Conservation (phyloP, 2,329 filamentous ascomycete species). For the Trichoderma sp. region DNA sequence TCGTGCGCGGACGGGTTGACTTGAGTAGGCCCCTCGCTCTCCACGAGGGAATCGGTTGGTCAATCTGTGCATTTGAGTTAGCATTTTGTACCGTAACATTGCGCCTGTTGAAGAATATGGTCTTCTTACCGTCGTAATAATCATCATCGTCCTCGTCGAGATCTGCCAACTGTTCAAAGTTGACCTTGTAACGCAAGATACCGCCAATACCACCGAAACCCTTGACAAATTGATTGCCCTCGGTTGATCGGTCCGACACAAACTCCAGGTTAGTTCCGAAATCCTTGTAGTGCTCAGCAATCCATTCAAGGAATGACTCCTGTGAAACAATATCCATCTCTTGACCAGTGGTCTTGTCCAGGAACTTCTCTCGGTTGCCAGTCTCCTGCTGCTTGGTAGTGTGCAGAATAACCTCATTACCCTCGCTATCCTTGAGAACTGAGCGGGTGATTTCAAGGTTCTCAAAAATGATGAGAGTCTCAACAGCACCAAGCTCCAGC, state of each 20-base stretch:
- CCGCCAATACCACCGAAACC: slow-evolving; percentile 98
- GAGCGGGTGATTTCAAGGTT: slow-evolving; percentile 94
- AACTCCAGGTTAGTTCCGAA: slow-evolving; percentile 96
- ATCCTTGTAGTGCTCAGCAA: slow-evolving; percentile 97
- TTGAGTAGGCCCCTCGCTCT: slow-evolving; percentile 81
- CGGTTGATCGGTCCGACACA: slow-evolving; percentile 93
- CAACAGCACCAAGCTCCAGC: slow-evolving; percentile 90
- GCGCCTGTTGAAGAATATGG: background rate
- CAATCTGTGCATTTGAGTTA: slow-evolving; percentile 61
- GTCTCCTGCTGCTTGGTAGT: slow-evolving; percentile 79
- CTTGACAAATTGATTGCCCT: slow-evolving; percentile 99
- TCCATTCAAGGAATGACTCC: slow-evolving; percentile 97
- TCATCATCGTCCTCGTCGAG: slow-evolving; percentile 84
- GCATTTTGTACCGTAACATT: background rate
- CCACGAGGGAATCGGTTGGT: slow-evolving; percentile 84
- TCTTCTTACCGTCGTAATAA: slow-evolving; percentile 70
- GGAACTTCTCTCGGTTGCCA: slow-evolving; percentile 76
- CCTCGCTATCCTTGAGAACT: slow-evolving; percentile 78
- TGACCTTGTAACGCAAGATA: slow-evolving; percentile 98
- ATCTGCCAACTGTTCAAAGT: slow-evolving; percentile 98
- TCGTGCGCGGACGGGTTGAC: slow-evolving; percentile 51
- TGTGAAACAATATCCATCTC: slow-evolving; percentile 95
- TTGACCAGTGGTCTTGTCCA: slow-evolving; percentile 92
- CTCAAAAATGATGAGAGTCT: slow-evolving; percentile 94
- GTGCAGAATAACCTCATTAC: slow-evolving; percentile 74